Base-by-base conservation (phyloP, 2,329 filamentous ascomycete genomes). In the Arthrobotrys conoides region DNA sequence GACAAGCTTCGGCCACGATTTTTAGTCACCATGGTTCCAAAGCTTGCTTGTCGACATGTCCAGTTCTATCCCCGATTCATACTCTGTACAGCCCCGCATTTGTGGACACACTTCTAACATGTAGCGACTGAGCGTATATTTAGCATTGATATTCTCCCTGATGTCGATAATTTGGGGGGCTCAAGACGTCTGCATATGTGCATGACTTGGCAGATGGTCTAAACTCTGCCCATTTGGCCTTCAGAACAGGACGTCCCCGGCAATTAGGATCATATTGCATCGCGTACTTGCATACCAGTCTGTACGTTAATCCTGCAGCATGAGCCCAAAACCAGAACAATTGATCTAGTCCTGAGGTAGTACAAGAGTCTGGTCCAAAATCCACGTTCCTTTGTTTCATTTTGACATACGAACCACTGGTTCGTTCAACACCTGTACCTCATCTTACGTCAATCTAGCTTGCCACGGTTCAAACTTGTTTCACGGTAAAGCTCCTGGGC, bases 311-410 rank as follows among this genome's bases (percentile, higher is more conserved):
- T 67, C 14, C 44, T 67, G 63, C 63, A 41, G 27, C 27, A 6
- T 6, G 6, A 53, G 36, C 5, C 57, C 20, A 44, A 36, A 44
- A 44, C 33, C 9, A 27, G 33, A 61, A 24, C 36, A 41, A 36
- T 61, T 46, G 68, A 64, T 71, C 57, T 48, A 24, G 49, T 46
- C 16, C 33, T 53, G 38, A 44, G 72, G 66, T 76, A 24, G 48
- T 55, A 76, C 65, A 76, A 69, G 36, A 48, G 38, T 44, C 38
- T 44, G 20, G 18, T 33, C 65, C 48, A 27, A 51, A 30, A 51
- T 36, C 33, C 65, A 76, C 66, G 66, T 71, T 66, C 51, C 18
- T 33, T 20, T 51, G 72, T 71, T 76, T 70, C 72, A 76, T 49
- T 70, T 71, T 57, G 66, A 66, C 72, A 66, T 57, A 68, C 20